These are phyloP conservation scores for Iris macrosiphon DNA, from an alignment of 106 monocot species.

Conservation along the genomic window DNA sequence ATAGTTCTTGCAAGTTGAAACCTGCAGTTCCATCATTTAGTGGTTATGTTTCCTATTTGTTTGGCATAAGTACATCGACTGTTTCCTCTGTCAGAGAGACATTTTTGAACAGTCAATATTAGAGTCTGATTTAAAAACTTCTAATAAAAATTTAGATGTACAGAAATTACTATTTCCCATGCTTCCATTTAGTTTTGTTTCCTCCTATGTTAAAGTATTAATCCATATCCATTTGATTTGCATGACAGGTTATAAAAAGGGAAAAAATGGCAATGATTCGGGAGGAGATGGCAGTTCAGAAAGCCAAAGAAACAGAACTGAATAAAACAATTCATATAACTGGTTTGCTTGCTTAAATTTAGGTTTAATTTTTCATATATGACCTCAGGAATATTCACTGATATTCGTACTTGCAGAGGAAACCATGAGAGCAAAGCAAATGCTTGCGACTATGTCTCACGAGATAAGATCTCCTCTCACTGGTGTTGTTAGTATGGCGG, in stretches of 20 bases:
- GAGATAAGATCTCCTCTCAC: conserved; percentile 69
- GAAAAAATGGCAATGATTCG: conserved; percentile 49
- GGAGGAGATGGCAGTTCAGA: conserved; percentile 59
- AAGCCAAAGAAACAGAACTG: conserved; percentile 65
- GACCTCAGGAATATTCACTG: not conserved
- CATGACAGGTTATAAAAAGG: conserved; percentile 37
- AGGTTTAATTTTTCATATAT: too few species aligned
- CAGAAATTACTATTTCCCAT: too few species aligned
- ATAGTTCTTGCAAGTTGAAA: too few species aligned
- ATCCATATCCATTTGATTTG: not conserved
- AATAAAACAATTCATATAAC: conserved; percentile 54
- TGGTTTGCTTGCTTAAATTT: conserved; percentile 20
- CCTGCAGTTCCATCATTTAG: too few species aligned
- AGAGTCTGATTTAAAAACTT: too few species aligned
- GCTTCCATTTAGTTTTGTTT: too few species aligned
- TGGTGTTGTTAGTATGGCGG: conserved; percentile 62
- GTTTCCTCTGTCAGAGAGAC: too few species aligned
- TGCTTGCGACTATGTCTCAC: conserved; percentile 74
- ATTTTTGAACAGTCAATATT: too few species aligned
- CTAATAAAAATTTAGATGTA: too few species aligned
- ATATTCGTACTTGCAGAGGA: conserved; percentile 33
- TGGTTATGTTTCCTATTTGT: too few species aligned
- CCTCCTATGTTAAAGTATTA: too few species aligned
- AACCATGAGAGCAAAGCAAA: conserved; percentile 71
- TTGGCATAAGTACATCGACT: too few species aligned